Percentiles rank a stretch among this genome's conserved stretches.
These are phyloP conservation scores for Metschnikowia peoriensis DNA, from an alignment of 805 yeast species.

Conservation along the genomic window DNA sequence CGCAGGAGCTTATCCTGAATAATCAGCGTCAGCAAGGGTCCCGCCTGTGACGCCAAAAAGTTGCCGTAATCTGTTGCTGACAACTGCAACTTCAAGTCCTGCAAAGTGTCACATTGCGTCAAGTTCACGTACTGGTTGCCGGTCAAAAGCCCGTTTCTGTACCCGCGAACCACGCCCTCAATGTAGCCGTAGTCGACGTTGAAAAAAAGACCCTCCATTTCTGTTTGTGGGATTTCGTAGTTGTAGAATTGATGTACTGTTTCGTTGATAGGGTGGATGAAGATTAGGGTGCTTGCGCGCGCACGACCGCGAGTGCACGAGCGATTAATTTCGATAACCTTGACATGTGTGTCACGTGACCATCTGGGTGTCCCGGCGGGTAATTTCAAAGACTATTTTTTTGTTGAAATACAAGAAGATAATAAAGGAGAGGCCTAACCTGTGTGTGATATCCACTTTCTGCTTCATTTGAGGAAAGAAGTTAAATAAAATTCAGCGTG, in stretches of 20 bases:
- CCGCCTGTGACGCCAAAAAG: constrained; percentile 77
- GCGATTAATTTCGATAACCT: not conserved
- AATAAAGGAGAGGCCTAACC: too few species aligned
- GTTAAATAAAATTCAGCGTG: too few species aligned
- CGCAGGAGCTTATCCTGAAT: constrained; percentile 76
- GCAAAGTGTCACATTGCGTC: constrained; percentile 94
- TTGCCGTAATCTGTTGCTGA: constrained; percentile 96
- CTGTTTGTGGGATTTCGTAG: not conserved
- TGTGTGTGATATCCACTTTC: too few species aligned
- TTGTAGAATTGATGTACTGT: not conserved
- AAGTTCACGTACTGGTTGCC: constrained; percentile 82
- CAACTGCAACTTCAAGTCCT: constrained; percentile 89
- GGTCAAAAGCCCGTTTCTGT: constrained; percentile 77
- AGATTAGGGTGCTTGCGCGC: not conserved
- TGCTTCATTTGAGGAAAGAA: too few species aligned
- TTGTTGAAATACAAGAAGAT: too few species aligned
- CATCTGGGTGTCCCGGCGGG: too few species aligned
- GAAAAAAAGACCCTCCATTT: constrained; percentile 91
- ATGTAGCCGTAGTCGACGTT: constrained; percentile 87
- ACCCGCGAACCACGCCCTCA: constrained; percentile 94
- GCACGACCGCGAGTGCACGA: not conserved
- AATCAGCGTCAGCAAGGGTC: constrained; percentile 81
- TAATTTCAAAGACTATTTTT: too few species aligned
- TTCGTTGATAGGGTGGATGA: not conserved
- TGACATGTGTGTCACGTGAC: not conserved